Base-by-base conservation (phyloP, 225 moss, liverwort and hornwort genomes). In the Pseudoscleropodium purum region DNA sequence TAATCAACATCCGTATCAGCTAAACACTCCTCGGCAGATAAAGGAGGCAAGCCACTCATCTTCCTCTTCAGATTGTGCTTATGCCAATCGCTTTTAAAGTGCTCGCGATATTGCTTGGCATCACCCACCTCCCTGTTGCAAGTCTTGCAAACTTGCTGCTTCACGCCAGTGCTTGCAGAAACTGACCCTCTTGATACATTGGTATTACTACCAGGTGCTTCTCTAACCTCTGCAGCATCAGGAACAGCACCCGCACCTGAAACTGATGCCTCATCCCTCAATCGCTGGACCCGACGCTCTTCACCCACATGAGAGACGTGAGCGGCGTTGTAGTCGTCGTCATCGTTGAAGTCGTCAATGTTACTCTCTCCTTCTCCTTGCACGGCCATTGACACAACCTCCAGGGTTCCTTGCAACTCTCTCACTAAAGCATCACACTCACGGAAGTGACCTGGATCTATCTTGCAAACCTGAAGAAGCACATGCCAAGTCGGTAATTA, bases 21-120 rank as follows among this genome's bases (percentile, higher is more conserved):
- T 92, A 95, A 77, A 92, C 99, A 99, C 90, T 99, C 99, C 62
- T 97, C 96, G 25, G 96, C 94, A 43, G 96, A 95, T 21, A 99
- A 90, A 60, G 99, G 96, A 90, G 95, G 94, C 82, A 99, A 90
- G 43, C 95, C 95, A 91, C 91, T 83, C 90, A 95, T 95, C 91
- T 97, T 99, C 90, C 99, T 95, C 88, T 97, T 97, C 93, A 99
- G 80, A 82, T 99, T 99, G 93, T 99, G 99, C 90, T 97, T 99
- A 90, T 99, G 99, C 99, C 99, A 99, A 83, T 99, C 97, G 75
- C 94, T 97, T 91, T 99, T 99, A 69, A 99, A 99, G 90, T 99
- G 99, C 82, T 99, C 99, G 27, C 99, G 96, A 89, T 97, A 99
- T 81, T 99, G 96, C 93, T 96, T 97, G 73, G 95, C 95, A 90